Percentiles rank a stretch among this genome's conserved stretches.
Conservation (phyloP, 2,329 filamentous ascomycete genomes). For the Aureobasidium musti region DNA sequence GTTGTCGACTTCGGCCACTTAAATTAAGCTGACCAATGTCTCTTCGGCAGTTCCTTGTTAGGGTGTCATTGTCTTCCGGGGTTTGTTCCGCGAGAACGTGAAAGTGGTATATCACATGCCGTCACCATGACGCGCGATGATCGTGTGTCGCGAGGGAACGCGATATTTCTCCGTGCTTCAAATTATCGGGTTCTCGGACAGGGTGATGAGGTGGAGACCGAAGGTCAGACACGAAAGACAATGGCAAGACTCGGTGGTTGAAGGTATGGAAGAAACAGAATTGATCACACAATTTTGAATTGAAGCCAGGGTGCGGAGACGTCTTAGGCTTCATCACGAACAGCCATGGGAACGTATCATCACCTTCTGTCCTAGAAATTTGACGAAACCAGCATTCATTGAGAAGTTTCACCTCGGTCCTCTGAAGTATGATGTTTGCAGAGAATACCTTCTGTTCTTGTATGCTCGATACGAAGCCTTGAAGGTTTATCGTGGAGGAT, state of each 20-base stretch:
- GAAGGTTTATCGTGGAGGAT: neutral
- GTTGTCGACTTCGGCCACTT: neutral
- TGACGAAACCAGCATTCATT: too few species aligned
- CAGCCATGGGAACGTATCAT: neutral
- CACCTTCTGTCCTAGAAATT: too few species aligned
- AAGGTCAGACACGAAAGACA: too few species aligned
- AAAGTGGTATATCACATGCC: neutral
- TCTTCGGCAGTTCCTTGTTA: neutral
- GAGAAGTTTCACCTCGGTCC: too few species aligned
- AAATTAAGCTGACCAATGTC: conserved; percentile 24
- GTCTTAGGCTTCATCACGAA: neutral
- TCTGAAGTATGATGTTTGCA: too few species aligned
- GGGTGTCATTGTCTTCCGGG: neutral
- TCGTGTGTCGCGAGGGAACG: neutral
- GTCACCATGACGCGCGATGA: conserved; percentile 13
- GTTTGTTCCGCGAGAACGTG: neutral
- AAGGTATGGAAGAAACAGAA: too few species aligned
- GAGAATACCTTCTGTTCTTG: too few species aligned
- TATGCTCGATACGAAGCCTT: neutral
- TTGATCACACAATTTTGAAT: too few species aligned
- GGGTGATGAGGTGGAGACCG: neutral
- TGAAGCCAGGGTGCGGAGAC: neutral
- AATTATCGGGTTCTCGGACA: neutral
- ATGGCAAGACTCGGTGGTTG: too few species aligned
- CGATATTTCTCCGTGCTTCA: neutral